Percentiles rank a stretch among this genome's conserved stretches.
phyloP scores from a whole-genome alignment of 352 stramenopile species.

The Pythium utonaiense region DNA sequence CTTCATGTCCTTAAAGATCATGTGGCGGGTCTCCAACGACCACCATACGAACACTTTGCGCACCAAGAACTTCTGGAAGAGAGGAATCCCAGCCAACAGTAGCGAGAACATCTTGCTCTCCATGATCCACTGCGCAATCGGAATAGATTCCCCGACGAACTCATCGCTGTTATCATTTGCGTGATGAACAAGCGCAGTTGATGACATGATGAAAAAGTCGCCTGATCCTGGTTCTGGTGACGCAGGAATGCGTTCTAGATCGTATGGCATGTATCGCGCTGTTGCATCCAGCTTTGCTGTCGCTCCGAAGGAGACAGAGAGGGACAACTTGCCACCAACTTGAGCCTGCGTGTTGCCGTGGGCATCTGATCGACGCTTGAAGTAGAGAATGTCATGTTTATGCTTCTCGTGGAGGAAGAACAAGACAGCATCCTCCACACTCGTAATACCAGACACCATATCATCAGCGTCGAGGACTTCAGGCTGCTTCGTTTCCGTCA shows the following conservation, averaged over 20 bases:
- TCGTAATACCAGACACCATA: conserved; percentile 15
- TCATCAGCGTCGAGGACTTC: conserved; percentile 2
- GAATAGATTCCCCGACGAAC: conserved; percentile 46
- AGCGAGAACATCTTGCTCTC: conserved; percentile 76
- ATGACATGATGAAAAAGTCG: conserved; percentile 74
- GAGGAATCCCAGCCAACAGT: conserved; percentile 57
- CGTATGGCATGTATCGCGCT: conserved; percentile 54
- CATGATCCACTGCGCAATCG: conserved; percentile 65
- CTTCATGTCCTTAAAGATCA: conserved; percentile 45
- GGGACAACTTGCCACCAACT: conserved; percentile 20
- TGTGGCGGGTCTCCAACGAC: conserved; percentile 27
- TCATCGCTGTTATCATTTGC: conserved; percentile 35
- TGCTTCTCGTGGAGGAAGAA: conserved; percentile 72
- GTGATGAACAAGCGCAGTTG: conserved; percentile 56
- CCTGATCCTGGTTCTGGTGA: conserved; percentile 25
- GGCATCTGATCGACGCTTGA: conserved; percentile 30
- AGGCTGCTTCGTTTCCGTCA: neutral
- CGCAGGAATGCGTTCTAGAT: conserved; percentile 41
- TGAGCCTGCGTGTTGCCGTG: neutral
- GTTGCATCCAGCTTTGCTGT: conserved; percentile 1
- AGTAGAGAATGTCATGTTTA: conserved; percentile 67
- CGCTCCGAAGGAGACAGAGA: conserved; percentile 28
- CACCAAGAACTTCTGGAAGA: conserved; percentile 72
- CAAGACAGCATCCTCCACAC: conserved; percentile 63
- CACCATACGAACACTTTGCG: conserved; percentile 58